Evolutionary conservation across 208 protist species (phyloP).

Genomic region (Acanthamoeba lenticulata): DNA sequence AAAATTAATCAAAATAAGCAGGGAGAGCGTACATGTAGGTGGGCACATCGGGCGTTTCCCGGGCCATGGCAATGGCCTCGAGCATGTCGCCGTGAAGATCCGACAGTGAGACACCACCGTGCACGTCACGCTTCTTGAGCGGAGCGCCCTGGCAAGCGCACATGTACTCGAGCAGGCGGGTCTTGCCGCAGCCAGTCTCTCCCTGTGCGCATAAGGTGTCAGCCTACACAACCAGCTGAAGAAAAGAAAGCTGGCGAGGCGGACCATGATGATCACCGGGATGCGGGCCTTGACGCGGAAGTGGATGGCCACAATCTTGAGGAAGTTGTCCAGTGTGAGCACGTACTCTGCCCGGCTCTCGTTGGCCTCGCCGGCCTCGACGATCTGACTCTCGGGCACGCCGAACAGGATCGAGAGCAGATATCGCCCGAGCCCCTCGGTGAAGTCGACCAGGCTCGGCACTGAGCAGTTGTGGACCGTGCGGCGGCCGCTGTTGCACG

Average conservation of each 20-base stretch:
- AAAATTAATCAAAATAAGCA: not conserved
- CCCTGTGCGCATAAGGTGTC: not conserved
- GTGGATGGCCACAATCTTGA: constrained; percentile 62
- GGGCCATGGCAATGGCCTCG: not conserved
- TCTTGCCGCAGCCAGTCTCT: constrained; percentile 68
- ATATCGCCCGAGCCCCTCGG: not conserved
- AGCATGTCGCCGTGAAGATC: not conserved
- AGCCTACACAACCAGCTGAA: not conserved
- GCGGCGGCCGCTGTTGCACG: not conserved
- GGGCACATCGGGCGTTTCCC: not conserved
- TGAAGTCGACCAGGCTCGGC: not conserved
- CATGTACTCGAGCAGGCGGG: constrained; percentile 41
- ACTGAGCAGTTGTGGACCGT: not conserved
- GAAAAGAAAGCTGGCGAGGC: too few relatives aligned
- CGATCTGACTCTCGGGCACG: not conserved
- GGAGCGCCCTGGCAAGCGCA: not conserved
- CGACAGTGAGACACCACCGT: not conserved
- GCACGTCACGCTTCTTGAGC: not conserved
- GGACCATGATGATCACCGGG: constrained; percentile 52
- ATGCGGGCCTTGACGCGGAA: not conserved
- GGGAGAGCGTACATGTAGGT: not conserved
- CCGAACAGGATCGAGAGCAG: constrained; percentile 22
- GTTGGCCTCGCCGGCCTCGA: not conserved
- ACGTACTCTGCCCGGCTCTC: not conserved
- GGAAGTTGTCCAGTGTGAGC: constrained; percentile 60